A percentile compares a stretch with the other conserved stretches of the same genome.
phyloP scores from a whole-genome alignment of 2,329 filamentous ascomycete genomes.

The Sporothrix variecibatus region DNA sequence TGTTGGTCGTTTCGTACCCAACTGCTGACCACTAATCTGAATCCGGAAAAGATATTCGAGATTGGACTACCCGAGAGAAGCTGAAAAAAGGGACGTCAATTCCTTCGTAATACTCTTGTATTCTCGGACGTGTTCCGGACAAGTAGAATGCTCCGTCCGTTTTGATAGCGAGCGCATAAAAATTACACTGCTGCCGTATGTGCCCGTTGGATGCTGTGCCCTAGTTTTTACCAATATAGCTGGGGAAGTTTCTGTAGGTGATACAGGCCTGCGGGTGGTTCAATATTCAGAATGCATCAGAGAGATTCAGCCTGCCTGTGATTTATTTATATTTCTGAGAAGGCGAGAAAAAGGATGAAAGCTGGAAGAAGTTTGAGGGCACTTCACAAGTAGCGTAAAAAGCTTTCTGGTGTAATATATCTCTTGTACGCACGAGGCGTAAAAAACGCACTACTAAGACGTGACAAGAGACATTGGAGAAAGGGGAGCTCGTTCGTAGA shows the following conservation, averaged over 20 bases:
- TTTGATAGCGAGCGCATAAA: not conserved
- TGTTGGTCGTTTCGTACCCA: not conserved
- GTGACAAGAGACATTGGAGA: slow-evolving; percentile 1
- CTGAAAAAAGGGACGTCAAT: no score
- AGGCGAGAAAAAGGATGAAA: not conserved
- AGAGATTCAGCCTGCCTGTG: slow-evolving; percentile 1
- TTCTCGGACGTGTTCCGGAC: not conserved
- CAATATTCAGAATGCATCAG: not conserved
- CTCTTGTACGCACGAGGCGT: slow-evolving; percentile 6
- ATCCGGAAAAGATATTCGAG: slow-evolving; percentile 20
- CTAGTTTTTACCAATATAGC: not conserved
- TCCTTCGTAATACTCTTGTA: not conserved
- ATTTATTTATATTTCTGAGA: not conserved
- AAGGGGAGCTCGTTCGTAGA: not conserved
- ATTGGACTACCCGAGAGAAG: not conserved
- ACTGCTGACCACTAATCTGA: slow-evolving; percentile 12
- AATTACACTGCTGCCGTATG: not conserved
- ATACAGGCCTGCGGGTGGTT: not conserved
- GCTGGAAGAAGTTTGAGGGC: no score
- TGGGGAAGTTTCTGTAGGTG: not conserved
- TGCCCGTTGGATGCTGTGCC: slow-evolving; percentile 2
- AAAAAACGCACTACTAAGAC: not conserved
- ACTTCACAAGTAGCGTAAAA: not conserved
- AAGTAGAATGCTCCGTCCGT: not conserved
- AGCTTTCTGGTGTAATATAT: slow-evolving; percentile 11